Evolutionary conservation across 2,329 filamentous ascomycete genomes (phyloP).

Genomic region (Sarocladium strictum): DNA sequence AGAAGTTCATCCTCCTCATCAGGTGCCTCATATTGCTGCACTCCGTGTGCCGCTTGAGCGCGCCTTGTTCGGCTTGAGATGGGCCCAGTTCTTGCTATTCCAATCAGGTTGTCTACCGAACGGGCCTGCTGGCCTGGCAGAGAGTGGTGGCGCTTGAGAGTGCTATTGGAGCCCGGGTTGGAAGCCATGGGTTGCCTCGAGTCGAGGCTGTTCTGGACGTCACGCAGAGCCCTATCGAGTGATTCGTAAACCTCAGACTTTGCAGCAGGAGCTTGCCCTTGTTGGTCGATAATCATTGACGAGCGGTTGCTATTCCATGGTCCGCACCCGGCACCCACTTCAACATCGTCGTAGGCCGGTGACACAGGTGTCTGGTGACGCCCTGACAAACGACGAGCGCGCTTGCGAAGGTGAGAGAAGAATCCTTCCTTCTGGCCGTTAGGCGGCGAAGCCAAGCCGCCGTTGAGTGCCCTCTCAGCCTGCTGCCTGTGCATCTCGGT

Average conservation of each 20-base stretch:
- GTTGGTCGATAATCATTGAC: constrained; percentile 69
- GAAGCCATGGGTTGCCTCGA: constrained; percentile 45
- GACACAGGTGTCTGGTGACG: constrained; percentile 79
- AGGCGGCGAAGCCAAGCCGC: constrained; percentile 70
- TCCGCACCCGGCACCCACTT: constrained; percentile 86
- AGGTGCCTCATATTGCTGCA: constrained; percentile 85
- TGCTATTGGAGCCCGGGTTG: constrained; percentile 39
- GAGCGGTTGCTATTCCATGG: constrained; percentile 78
- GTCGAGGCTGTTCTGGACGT: constrained; percentile 46
- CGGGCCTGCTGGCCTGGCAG: constrained; percentile 56
- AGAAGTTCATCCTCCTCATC: constrained; percentile 95
- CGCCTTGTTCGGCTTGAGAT: constrained; percentile 76
- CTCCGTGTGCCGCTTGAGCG: constrained; percentile 66
- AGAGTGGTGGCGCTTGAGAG: constrained; percentile 60
- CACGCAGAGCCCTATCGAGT: constrained; percentile 51
- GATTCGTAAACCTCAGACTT: constrained; percentile 56
- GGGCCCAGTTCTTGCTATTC: constrained; percentile 52
- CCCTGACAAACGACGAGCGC: constrained; percentile 85
- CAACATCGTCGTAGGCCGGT: constrained; percentile 76
- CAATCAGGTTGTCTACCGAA: constrained; percentile 57
- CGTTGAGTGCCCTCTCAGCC: constrained; percentile 84
- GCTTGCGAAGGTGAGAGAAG: constrained; percentile 94
- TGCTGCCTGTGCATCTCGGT: constrained; percentile 84
- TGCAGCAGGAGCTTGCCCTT: constrained; percentile 39
- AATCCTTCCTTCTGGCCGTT: constrained; percentile 89